Evolutionary conservation across 2,329 filamentous ascomycete species (phyloP).

Genomic region (Tolypocladium nubicola): DNA sequence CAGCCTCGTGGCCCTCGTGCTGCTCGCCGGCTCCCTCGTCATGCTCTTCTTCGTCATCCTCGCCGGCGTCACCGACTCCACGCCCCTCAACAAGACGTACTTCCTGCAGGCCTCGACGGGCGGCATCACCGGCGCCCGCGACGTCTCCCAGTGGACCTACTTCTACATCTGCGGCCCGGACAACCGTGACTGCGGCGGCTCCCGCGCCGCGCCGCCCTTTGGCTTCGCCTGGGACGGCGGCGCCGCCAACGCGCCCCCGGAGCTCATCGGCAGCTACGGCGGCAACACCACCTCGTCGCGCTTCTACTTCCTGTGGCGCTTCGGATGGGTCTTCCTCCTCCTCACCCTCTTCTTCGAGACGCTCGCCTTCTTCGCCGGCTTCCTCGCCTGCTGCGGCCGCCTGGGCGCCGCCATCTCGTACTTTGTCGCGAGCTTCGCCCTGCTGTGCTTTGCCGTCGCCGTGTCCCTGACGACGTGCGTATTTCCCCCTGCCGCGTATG

Average conservation of each 20-base stretch:
- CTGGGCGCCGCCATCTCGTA: conserved; percentile 59
- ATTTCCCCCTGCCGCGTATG: neutral
- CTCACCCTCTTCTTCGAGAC: conserved; percentile 72
- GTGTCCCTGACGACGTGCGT: conserved; percentile 68
- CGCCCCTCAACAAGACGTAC: conserved; percentile 63
- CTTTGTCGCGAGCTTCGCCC: conserved; percentile 43
- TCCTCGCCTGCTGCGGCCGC: conserved; percentile 61
- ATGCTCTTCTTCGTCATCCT: conserved; percentile 51
- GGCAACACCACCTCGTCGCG: conserved; percentile 41
- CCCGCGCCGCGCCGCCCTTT: conserved; percentile 56
- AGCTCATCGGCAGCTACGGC: conserved; percentile 40
- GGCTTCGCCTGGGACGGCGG: conserved; percentile 56
- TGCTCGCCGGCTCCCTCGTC: conserved; percentile 40
- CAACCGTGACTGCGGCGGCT: conserved; percentile 52
- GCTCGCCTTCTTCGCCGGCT: conserved; percentile 53
- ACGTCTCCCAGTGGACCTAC: conserved; percentile 76
- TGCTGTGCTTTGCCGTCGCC: conserved; percentile 59
- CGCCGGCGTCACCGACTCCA: conserved; percentile 35
- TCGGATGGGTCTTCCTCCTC: conserved; percentile 86
- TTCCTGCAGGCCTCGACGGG: conserved; percentile 74
- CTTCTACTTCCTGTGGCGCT: conserved; percentile 81
- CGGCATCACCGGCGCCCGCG: conserved; percentile 58
- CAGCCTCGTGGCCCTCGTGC: conserved; percentile 32
- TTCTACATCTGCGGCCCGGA: conserved; percentile 67
- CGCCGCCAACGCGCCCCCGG: conserved; percentile 30